A percentile compares a stretch with the other conserved stretches of the same genome.
Conservation (phyloP, 2,329 filamentous ascomycete species). For the Nemania sp. region DNA sequence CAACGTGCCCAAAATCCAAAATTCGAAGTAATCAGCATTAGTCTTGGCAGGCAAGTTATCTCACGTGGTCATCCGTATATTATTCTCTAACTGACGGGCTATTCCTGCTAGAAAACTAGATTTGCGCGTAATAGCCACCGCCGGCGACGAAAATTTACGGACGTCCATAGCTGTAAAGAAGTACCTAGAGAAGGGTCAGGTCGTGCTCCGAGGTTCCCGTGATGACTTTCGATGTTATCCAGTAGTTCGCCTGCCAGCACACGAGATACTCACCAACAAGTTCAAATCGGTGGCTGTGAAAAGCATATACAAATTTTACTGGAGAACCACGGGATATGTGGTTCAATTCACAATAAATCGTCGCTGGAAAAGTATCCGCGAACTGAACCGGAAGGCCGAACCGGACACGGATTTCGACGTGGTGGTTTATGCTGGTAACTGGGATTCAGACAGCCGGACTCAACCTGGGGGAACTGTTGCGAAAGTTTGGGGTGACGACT, state of each 20-base stretch:
- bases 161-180: slow-evolving; percentile 42
- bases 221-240: slow-evolving; percentile 48
- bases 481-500: slow-evolving; percentile 47
- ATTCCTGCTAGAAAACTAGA: slow-evolving; percentile 49
- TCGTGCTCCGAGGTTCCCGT: slow-evolving; percentile 37
- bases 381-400: slow-evolving; percentile 34
- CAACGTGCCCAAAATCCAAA: slow-evolving; percentile 32
- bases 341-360: slow-evolving; percentile 54
- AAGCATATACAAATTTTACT: slow-evolving; percentile 51
- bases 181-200: slow-evolving; percentile 44
- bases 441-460: slow-evolving; percentile 45
- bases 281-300: slow-evolving; percentile 51
- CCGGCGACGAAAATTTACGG: slow-evolving; percentile 42
- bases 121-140: slow-evolving; percentile 54
- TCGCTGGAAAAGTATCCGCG: slow-evolving; percentile 47
- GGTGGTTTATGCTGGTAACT: slow-evolving; percentile 49
- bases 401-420: slow-evolving; percentile 47
- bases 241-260: slow-evolving; percentile 37
- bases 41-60: slow-evolving; percentile 51
- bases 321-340: slow-evolving; percentile 49
- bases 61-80: not conserved
- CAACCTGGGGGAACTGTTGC: slow-evolving; percentile 36
- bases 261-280: slow-evolving; percentile 33
- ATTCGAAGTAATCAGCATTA: slow-evolving; percentile 49
- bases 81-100: slow-evolving; percentile 36